Base-by-base conservation (phyloP, 805 yeast species). In the Saturnispora sekii region DNA sequence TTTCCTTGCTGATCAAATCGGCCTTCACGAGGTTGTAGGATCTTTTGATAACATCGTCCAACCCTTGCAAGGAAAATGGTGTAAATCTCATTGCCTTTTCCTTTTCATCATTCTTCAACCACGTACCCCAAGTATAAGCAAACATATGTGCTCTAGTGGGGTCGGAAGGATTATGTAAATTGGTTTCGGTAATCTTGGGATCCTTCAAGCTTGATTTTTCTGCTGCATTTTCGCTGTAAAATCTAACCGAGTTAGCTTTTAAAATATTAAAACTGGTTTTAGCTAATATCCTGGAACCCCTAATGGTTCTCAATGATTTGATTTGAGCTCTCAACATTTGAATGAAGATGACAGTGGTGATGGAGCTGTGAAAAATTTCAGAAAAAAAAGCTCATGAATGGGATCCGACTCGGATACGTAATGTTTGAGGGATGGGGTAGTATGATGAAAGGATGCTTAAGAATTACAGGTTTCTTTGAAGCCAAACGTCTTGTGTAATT, bases 101-200 rank as follows among this genome's bases (percentile, higher is more conserved):
- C 30, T 63, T 64, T 45, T 70, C 73, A 60, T 93, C 96, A 58
- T 90, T 77, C 51, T 72, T 76, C 55, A 89, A 67, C 97, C 97
- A 90, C 6, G 95, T 75, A 40, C 98, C 98, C 95, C 97, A 90
- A 3, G 93, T 71, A 60, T 88, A 90, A 54, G 83, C 77, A 69
- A 86, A 90, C 57, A 93, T 50, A n/a, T 50, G 53, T n/a, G 46
- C 42, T 32, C 53, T 44, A 33, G 35, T 31, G 36, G 53, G 51
- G 40, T 50, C 53, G 2, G 48, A 14, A 12, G 49, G 47, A 40
- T 45, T 41, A 29, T 41, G 48, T 14, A 50, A 36, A 32, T 44
- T 43, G 6, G 53, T 50, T 4, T 47, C 33, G 10, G 53, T 43
- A 6, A 32, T 5, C 18, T 44, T 44, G 14, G 47, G 43, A 28